A percentile compares a stretch with the other conserved stretches of the same genome.
Conservation (phyloP, 495 filamentous ascomycete species). For the Neohortaea acidophila region DNA sequence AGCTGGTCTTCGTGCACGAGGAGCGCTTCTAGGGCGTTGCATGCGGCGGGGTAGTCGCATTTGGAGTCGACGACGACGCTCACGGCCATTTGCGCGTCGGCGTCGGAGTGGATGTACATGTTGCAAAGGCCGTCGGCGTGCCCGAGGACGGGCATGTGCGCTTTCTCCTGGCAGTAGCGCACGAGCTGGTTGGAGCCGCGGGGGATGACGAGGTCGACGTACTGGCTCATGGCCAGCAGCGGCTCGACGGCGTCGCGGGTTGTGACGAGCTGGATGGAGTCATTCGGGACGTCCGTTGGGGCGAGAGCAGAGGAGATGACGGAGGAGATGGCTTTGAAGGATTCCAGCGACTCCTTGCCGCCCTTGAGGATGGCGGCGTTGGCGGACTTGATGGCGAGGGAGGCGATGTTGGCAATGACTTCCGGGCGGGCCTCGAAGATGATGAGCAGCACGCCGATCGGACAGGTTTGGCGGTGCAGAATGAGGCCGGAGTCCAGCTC, state of each 20-base stretch:
- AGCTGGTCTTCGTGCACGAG: conserved; percentile 67
- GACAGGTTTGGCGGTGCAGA: conserved; percentile 75
- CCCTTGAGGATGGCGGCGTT: conserved; percentile 96
- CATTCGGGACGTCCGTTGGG: conserved; percentile 63
- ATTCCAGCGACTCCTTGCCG: conserved; percentile 89
- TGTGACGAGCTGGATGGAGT: conserved; percentile 79
- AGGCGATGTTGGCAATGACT: conserved; percentile 96
- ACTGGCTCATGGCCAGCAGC: conserved; percentile 63
- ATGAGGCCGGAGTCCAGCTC: conserved; percentile 76
- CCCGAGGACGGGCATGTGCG: conserved; percentile 88
- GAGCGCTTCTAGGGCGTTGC: conserved; percentile 81
- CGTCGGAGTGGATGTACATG: conserved; percentile 73
- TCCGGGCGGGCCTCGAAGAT: conserved; percentile 97
- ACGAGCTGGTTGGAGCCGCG: conserved; percentile 89
- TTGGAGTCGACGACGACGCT: conserved; percentile 85
- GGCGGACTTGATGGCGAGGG: conserved; percentile 92
- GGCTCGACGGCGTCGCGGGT: conserved; percentile 78
- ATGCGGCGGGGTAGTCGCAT: conserved; percentile 87
- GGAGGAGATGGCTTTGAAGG: conserved; percentile 74
- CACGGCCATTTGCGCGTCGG: conserved; percentile 52
- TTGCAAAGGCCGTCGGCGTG: conserved; percentile 92
- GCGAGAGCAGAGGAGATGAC: conserved; percentile 70
- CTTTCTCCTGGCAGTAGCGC: conserved; percentile 71
- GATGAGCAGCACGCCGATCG: conserved; percentile 89
- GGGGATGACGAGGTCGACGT: conserved; percentile 92